Conservation (phyloP, 176 grass and related monocot genomes). For the Elymus sibiricus region DNA sequence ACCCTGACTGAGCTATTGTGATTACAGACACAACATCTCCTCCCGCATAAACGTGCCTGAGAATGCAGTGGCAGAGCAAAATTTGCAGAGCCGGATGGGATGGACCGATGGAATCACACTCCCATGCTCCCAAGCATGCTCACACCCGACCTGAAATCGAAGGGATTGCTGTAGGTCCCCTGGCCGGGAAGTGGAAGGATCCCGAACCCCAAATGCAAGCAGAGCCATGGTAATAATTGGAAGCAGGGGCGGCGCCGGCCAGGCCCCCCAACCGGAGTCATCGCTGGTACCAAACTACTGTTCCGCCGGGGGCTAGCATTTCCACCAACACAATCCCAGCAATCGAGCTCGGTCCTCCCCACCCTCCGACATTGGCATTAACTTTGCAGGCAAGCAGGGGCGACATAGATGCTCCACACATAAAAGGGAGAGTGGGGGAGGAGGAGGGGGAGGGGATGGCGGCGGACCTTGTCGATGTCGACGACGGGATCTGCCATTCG, state of each 20-base stretch:
- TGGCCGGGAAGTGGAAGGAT: background rate
- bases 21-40: too few species aligned
- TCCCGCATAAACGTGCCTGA: too few species aligned
- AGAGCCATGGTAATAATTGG: background rate
- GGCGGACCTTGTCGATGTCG: constrained; percentile 74
- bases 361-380: background rate
- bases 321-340: background rate
- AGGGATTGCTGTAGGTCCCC: background rate
- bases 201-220: background rate
- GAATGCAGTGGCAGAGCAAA: too few species aligned
- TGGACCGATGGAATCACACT: background rate
- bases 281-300: background rate
- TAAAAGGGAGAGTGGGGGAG: background rate
- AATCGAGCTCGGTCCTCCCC: background rate
- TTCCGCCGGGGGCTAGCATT: background rate
- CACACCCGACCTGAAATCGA: background rate
- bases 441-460: background rate
- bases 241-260: background rate
- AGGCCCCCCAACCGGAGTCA: too few species aligned
- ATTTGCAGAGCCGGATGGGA: too few species aligned
- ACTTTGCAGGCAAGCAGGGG: background rate
- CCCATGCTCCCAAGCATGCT: background rate
- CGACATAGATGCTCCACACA: background rate
- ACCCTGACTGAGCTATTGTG: background rate
- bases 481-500: constrained; percentile 93